A percentile compares a stretch with the other conserved stretches of the same genome.
Evolutionary conservation across 129 eudicot genomes (phyloP).

Genomic region (Flaveria trinervia): DNA sequence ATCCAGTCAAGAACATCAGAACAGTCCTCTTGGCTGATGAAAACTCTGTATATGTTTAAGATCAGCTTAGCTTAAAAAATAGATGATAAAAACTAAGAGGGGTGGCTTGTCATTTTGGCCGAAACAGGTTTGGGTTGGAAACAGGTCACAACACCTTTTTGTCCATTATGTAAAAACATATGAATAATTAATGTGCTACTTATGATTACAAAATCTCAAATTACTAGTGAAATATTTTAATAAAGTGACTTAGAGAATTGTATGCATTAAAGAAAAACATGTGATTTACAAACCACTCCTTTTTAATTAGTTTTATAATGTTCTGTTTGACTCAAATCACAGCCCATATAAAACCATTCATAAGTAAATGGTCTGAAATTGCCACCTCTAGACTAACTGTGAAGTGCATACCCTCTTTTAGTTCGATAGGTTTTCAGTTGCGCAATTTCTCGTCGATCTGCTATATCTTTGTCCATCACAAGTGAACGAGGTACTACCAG

Average conservation of each 20-base stretch:
- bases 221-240: neutral
- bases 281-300: neutral
- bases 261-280: neutral
- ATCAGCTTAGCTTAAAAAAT: neutral
- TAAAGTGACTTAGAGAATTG: neutral
- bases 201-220: neutral
- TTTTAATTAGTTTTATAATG: neutral
- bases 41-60: slow-evolving; percentile 55
- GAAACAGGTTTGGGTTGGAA: neutral
- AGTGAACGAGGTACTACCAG: slow-evolving; percentile 60
- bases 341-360: slow-evolving; percentile 4
- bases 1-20: slow-evolving; percentile 70
- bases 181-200: neutral
- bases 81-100: neutral
- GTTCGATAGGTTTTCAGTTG: slow-evolving; percentile 71
- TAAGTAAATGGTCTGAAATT: neutral
- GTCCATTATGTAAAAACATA: neutral
- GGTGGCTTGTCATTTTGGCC: neutral
- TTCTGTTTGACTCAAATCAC: slow-evolving; percentile 1
- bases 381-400: neutral
- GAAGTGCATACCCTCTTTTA: slow-evolving; percentile 57
- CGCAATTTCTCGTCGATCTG: slow-evolving; percentile 48
- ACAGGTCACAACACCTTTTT: neutral
- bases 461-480: slow-evolving; percentile 57
- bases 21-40: slow-evolving; percentile 63